Evolutionary conservation across 2,329 filamentous ascomycete species (phyloP).

Genomic region (Onygena corvina): DNA sequence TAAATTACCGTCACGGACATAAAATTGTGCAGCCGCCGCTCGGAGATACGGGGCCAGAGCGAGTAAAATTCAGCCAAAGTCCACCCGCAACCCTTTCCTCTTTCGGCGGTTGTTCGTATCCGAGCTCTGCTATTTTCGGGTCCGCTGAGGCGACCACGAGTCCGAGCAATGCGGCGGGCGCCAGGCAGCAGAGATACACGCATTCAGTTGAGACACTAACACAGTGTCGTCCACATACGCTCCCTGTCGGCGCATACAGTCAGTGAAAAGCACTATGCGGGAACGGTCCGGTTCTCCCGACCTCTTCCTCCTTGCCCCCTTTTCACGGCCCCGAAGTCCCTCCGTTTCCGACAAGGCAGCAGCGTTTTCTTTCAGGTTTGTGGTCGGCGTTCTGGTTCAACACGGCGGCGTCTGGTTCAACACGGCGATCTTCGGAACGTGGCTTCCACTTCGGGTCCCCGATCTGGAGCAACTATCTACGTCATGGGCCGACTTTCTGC

Average conservation of each 20-base stretch:
- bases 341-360: conserved; percentile 2
- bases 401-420: too few species aligned
- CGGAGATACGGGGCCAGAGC: not conserved
- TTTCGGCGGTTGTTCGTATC: not conserved
- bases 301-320: too few species aligned
- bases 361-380: not conserved
- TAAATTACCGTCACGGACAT: not conserved
- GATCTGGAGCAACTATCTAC: too few species aligned
- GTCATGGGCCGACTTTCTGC: too few species aligned
- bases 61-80: not conserved
- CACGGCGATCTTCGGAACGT: too few species aligned
- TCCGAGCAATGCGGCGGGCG: not conserved
- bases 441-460: too few species aligned
- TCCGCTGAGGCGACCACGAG: not conserved
- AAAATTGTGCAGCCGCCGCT: not conserved
- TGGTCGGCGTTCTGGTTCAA: not conserved
- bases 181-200: conserved; percentile 1
- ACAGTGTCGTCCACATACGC: too few species aligned
- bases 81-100: not conserved
- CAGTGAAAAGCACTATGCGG: too few species aligned
- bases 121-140: not conserved
- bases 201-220: too few species aligned
- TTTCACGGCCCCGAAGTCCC: too few species aligned
- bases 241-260: too few species aligned
- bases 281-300: too few species aligned